Evolutionary conservation across 345 rosid species (phyloP).

Genomic region (Eucalyptus tenuipes): DNA sequence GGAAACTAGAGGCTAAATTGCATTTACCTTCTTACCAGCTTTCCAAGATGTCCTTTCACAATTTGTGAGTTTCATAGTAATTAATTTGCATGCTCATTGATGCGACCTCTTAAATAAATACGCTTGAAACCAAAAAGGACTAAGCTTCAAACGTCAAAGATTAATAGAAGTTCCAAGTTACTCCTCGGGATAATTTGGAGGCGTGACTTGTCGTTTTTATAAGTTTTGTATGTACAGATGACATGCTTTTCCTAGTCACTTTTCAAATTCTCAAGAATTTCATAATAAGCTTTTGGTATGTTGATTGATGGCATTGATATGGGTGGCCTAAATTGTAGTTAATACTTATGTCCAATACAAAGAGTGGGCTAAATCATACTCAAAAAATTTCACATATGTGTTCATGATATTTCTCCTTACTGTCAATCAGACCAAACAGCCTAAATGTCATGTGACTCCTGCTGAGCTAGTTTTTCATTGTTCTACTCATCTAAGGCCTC

Average conservation of each 20-base stretch:
- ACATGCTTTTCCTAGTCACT: not conserved
- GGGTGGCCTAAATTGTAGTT: no score
- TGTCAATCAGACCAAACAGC: no score
- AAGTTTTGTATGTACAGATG: no score
- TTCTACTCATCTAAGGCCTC: no score
- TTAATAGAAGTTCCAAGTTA: not conserved
- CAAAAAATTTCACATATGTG: no score
- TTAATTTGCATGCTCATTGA: not conserved
- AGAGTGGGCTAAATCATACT: no score
- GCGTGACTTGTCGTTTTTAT: not conserved
- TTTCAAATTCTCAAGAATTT: no score
- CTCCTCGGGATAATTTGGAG: not conserved
- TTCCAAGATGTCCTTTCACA: not conserved
- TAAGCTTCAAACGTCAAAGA: not conserved
- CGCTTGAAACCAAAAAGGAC: not conserved
- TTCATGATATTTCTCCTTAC: not conserved
- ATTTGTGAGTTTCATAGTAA: not conserved
- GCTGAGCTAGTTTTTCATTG: not conserved
- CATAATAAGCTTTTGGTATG: no score
- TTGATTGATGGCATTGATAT: no score
- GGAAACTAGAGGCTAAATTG: not conserved
- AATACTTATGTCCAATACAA: no score
- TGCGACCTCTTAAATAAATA: not conserved
- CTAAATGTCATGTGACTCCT: not conserved
- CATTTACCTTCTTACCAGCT: not conserved